Conservation (phyloP, 2,329 filamentous ascomycete species). For the Setomelanomma holmii region DNA sequence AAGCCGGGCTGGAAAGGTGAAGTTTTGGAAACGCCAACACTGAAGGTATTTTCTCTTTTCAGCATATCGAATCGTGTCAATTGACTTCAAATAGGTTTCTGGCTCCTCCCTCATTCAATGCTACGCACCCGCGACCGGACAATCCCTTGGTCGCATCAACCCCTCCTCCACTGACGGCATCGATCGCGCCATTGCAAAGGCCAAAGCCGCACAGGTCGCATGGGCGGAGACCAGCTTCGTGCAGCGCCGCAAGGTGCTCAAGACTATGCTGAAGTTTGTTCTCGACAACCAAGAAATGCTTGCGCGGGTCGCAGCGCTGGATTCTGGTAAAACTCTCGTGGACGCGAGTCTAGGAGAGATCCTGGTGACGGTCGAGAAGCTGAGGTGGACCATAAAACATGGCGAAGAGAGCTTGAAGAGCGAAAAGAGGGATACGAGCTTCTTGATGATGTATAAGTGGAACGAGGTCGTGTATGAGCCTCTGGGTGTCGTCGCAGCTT, state of each 20-base stretch:
- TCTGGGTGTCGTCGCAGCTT: constrained; percentile 87
- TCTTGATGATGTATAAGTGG: constrained; percentile 94
- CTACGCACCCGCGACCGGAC: constrained; percentile 88
- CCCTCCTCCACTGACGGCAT: constrained; percentile 79
- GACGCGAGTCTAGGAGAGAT: constrained; percentile 95
- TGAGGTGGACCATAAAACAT: constrained; percentile 91
- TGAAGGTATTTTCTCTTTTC: constrained; percentile 59
- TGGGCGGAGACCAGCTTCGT: constrained; percentile 83
- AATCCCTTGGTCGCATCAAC: constrained; percentile 79
- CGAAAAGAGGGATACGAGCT: constrained; percentile 79
- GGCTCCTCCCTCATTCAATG: constrained; percentile 77
- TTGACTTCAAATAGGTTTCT: constrained; percentile 53
- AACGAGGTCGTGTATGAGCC: constrained; percentile 92
- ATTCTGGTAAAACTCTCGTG: constrained; percentile 95
- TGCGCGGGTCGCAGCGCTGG: constrained; percentile 82
- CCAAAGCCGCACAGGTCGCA: constrained; percentile 73
- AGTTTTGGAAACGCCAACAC: constrained; percentile 64
- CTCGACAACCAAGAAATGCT: constrained; percentile 90
- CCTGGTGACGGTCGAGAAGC: constrained; percentile 89
- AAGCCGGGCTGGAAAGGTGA: constrained; percentile 60
- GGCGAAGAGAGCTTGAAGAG: constrained; percentile 81
- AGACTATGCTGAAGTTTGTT: constrained; percentile 80
- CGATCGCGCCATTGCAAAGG: constrained; percentile 77
- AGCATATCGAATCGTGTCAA: background rate
- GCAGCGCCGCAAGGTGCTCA: constrained; percentile 79